phyloP scores from a whole-genome alignment of 2,329 filamentous ascomycete species.

The Pseudocercospora fijiensis region DNA sequence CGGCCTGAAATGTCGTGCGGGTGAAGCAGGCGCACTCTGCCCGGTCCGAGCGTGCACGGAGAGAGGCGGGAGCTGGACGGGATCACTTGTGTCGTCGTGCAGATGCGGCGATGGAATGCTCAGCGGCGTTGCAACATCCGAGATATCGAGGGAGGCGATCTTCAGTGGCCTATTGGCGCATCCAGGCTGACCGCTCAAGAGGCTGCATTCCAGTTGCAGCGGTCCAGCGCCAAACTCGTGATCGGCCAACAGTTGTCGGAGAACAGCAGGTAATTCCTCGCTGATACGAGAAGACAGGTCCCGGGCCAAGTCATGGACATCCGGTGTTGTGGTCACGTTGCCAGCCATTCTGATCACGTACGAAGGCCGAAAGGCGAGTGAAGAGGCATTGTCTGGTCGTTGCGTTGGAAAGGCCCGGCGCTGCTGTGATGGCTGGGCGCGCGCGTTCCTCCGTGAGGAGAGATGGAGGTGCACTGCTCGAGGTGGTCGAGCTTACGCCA shows the following conservation, averaged over 20 bases:
- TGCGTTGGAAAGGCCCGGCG: no score
- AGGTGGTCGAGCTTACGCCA: neutral
- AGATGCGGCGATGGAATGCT: slow-evolving; percentile 12
- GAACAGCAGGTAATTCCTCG: slow-evolving; percentile 19
- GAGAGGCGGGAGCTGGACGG: neutral
- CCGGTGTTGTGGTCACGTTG: slow-evolving; percentile 8
- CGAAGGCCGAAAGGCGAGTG: neutral
- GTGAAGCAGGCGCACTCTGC: neutral
- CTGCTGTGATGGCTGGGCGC: neutral
- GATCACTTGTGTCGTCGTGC: slow-evolving; percentile 17
- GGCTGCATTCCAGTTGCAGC: slow-evolving; percentile 26
- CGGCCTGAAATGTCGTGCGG: slow-evolving; percentile 14
- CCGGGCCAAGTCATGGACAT: slow-evolving; percentile 22
- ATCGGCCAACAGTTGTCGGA: slow-evolving; percentile 19
- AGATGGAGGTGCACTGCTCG: no score
- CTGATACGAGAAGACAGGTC: slow-evolving; percentile 24
- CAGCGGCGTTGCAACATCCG: slow-evolving; percentile 14
- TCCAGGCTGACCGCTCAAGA: slow-evolving; percentile 15
- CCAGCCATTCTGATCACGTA: slow-evolving; percentile 3
- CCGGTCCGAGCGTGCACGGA: neutral
- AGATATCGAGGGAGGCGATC: slow-evolving; percentile 24
- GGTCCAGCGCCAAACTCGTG: slow-evolving; percentile 18
- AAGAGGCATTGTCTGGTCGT: no score
- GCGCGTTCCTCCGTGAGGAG: neutral
- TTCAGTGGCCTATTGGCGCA: slow-evolving; percentile 14